Base-by-base conservation (phyloP, 495 filamentous ascomycete genomes). In the Aspergillus coremiiformis region DNA sequence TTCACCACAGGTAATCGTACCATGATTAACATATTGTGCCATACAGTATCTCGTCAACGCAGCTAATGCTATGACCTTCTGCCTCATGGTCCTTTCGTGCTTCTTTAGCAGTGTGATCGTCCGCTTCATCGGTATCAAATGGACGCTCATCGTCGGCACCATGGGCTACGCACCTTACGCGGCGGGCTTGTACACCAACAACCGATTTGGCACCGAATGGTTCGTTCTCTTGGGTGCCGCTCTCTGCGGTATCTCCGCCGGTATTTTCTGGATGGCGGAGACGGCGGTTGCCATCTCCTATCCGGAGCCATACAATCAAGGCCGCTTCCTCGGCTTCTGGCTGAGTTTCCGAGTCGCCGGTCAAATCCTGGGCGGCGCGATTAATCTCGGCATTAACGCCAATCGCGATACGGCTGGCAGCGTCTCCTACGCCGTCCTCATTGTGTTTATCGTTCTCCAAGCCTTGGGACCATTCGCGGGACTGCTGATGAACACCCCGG, bases 181-280 rank as follows among this genome's bases (percentile, higher is more conserved):
- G 0, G 84, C 83, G 0, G 82, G 81, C 0, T 63, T 87, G 2
- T 86, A 87, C 62, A 74, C 73, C 15, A 84, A 87, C 58, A 86
- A 85, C 61, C 76, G 83, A 5, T 86, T 73, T 57, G 77, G 78
- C 12, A 77, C 67, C 15, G 71, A 78, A 53, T 87, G 84, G 84
- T 69, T 85, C 4, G 73, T 82, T 0, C 65, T 84, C 35, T 64
- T 86, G 39, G 83, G 84, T 8, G 81, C 83, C 0, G 83, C 80
- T 10, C 65, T 83, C 9, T 86, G 83, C 56, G 84, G 84, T 20
- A 65, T 85, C 29, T 80, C 77, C 0, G 84, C 83, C 0, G 82
- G 83, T 4, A 69, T 85, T 1, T 87, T 85, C 63, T 87, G 84
- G 84, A 78, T 77, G 64, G 76, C 82, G 0, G 83, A 86, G 58